Evolutionary conservation across 192 early-diverging fungal species (phyloP), one percentile per base, ranked within the genome.

Genomic region (Spinellus fusiger): DNA sequence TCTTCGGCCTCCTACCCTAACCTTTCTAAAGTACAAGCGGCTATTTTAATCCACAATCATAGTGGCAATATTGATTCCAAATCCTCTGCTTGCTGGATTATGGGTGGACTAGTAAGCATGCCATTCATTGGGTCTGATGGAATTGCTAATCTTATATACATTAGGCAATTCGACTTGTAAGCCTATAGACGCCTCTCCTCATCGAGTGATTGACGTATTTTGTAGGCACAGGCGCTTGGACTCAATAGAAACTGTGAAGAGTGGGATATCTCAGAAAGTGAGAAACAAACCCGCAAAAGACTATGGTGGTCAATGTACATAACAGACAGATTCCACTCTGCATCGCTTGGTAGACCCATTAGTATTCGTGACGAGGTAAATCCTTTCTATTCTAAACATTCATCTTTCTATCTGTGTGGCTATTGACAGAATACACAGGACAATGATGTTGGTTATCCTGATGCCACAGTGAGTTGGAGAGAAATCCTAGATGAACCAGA

Each of bases 231-330:
- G 70, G 88, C 87, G 52, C 52, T 92, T 49, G 89, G 89, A 7
- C 73, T 92, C 49, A 84, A 92, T 62, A 76, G 88, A 22, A 81
- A 85, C 69, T 80, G 76, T 28, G 66, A 76, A 12, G 71, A 80
- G 16, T 84, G 83, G 81, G 73, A 74, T 62, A 44, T 81, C 15
- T 70, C 76, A 16, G 73, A 73, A 16, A 68, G 73, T 18, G 86
- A 92, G 38, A 67, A 69, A 1, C 82, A 89, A 62, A 74, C 83
- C 18, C 67, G 89, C n/a, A 84, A 83, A 56, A 76, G 88, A 16
- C 74, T 87, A 4, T 92, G 88, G 88, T 92, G 89, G 89, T 67
- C 82, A 8, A 80, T 82, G 57, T 89, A 84, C 49, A 66, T 89
- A 0, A 74, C 84, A 49, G 89, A 92, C 65, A 71, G 86, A 31